Evolutionary conservation across 106 monocot species (phyloP), one percentile per base, ranked within the genome.

Genomic region (Vanilla planifolia): DNA sequence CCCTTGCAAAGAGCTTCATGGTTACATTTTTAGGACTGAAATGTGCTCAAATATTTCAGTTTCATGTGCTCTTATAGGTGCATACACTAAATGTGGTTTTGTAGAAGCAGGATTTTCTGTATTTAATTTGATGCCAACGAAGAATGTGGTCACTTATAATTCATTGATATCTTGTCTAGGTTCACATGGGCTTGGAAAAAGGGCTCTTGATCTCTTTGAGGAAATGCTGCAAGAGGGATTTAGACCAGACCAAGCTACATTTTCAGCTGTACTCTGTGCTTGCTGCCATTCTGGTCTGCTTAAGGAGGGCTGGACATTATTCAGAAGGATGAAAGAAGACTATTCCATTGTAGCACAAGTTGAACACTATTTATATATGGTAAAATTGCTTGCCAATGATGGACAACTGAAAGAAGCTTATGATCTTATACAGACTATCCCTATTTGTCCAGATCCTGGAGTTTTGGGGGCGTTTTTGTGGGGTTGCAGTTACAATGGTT

Each of bases 331-430:
- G 80, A 62, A 40, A 46, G 60, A 64, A 36, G 81, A 81, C 15
- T 89, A 81, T 55, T 43, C 64, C 15, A 25, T 89, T 16, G 51
- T 70, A 19, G 46, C 69, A 6, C 50, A 67, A 26, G 73, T 61
- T 25, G 80, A 89, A 59, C 89, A 89, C 50, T 89, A 78, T 66
- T 80, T 84, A 7, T 81, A 89, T 64, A 75, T 89, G 62, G 75
- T 89, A 47, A 84, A 71, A 66, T 48, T 84, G 59, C 71, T 89
- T 60, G 77, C 70, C 8, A 70, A 63, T 48, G 72, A 45, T 53
- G 84, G 84, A 25, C 16, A 67, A 44, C 34, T 89, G 47, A 64
- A 79, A 19, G 75, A 77, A 33, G 89, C 89, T 17, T 70, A 81
- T 55, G 75, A 73, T 47, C 68, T 84, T 14, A 78, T 85, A 64